Evolutionary conservation across 257 asterid genomes (phyloP), one percentile per base, ranked within the genome.

Genomic region (Salvia hispanica): DNA sequence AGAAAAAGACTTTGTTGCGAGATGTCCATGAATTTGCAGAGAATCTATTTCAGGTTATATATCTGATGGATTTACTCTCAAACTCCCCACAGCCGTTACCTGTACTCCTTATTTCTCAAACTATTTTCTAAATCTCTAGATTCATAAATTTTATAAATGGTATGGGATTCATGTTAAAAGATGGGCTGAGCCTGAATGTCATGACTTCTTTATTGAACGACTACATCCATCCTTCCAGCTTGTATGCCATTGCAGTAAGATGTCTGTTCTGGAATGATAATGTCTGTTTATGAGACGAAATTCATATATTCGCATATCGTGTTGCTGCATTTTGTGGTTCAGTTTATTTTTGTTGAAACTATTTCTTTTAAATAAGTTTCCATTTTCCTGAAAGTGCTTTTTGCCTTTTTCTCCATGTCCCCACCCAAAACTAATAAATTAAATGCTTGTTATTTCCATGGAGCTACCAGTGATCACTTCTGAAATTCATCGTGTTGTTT

Each of bases 11-110:
- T 44, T 55, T 90, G 79, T 75, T 85, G 59, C 82, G 73, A 74
- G 82, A 87, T 81, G 81, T 81, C 76, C 69, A 83, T 77, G 84
- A 86, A 71, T 82, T 85, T 76, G 85, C 96, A 13, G 96, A 93
- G 58, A 81, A 79, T 59, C 71, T 90, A 66, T 88, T 88, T 76
- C 87, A 90, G 92, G 99, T 86, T 71, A 40, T 72, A 59, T 61
- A 53, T 43, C 43, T 18, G 46, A 53, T 58, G 53, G 63, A 36
- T 2, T 64, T 40, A 40, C 3, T 40, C 45, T 8, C 12, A 10
- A 40, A 40, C 45, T 9, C 45, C 45, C 9, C 1, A 7, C 11
- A 9, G 11, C 45, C 56, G 3, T 0, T 51, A 15, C 21, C 33
- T 51, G 31, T 51, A 4, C 11, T 6, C 45, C 11, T 54, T 25